Percentiles rank a stretch among this genome's conserved stretches.
Evolutionary conservation across 306 rosid genomes (phyloP).

Genomic region (Vigna mungo): DNA sequence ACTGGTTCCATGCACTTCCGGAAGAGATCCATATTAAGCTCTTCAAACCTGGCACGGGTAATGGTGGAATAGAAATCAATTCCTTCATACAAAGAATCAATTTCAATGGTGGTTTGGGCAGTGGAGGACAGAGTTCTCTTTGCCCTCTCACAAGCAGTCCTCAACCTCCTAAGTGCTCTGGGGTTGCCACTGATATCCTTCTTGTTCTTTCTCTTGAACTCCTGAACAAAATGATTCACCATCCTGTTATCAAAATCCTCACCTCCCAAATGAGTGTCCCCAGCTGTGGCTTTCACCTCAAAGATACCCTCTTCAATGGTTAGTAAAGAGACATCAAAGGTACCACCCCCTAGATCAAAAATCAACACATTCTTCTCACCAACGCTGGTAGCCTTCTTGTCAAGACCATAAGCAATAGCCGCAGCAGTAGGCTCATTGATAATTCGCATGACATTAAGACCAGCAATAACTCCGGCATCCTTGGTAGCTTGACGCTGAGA

Average conservation of each 20-base stretch:
- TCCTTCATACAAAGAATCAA: constrained; percentile 76
- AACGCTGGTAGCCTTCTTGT: constrained; percentile 54
- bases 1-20: constrained; percentile 34
- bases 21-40: constrained; percentile 27
- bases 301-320: constrained; percentile 82
- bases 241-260: constrained; percentile 56
- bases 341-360: constrained; percentile 62
- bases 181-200: constrained; percentile 80
- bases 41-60: constrained; percentile 42
- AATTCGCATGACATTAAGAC: constrained; percentile 21
- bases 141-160: constrained; percentile 40
- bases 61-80: constrained; percentile 73
- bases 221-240: constrained; percentile 78
- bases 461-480: constrained; percentile 28
- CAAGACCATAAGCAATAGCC: constrained; percentile 78
- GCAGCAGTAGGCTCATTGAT: constrained; percentile 80
- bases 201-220: constrained; percentile 75
- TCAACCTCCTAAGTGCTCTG: constrained; percentile 74
- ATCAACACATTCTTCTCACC: constrained; percentile 24
- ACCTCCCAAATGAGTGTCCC: constrained; percentile 46
- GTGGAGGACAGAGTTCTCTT: constrained; percentile 27
- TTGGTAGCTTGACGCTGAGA: constrained; percentile 29
- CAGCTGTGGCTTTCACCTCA: constrained; percentile 81
- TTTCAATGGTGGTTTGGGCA: constrained; percentile 48
- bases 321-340: constrained; percentile 76